These are phyloP conservation scores for Mesembryanthemum crystallinum DNA, from an alignment of 148 eudicot genomes.

Conservation along the genomic window DNA sequence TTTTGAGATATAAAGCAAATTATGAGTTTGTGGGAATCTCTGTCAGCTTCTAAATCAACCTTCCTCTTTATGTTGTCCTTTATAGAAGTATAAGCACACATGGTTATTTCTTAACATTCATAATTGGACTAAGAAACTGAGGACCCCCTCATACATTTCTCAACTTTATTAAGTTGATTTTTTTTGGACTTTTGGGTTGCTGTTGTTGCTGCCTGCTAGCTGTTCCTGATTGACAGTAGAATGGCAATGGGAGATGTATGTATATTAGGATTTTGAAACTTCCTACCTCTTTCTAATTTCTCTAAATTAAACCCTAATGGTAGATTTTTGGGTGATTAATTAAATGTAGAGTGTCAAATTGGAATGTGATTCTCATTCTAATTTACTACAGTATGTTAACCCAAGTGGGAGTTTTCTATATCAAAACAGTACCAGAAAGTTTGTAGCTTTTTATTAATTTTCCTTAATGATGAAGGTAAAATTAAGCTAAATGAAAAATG, in stretches of 20 bases:
- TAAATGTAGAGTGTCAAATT: background rate
- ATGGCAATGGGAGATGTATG: constrained; percentile 7
- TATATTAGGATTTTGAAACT: constrained; percentile 11
- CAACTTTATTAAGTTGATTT: background rate
- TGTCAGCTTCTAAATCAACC: constrained; percentile 27
- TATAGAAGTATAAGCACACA: constrained; percentile 18
- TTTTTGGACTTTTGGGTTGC: background rate
- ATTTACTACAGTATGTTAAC: background rate
- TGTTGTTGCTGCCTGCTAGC: constrained; percentile 6
- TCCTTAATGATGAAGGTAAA: background rate
- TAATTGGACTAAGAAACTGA: constrained; percentile 6
- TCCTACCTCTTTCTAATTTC: constrained; percentile 15
- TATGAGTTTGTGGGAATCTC: constrained; percentile 16
- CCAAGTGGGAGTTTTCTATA: constrained; percentile 8
- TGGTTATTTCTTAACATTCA: constrained; percentile 17
- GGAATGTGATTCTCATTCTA: constrained; percentile 7
- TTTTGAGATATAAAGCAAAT: background rate
- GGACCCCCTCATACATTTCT: background rate
- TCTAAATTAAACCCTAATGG: background rate
- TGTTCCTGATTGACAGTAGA: constrained; percentile 20
- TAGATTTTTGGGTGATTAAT: background rate
- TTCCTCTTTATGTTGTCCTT: background rate
- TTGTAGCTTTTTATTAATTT: background rate
- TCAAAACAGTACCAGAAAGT: background rate
- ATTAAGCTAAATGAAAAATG: too few relatives aligned